A percentile compares a stretch with the other conserved stretches of the same genome.
Conservation (phyloP, 2,329 filamentous ascomycete genomes). For the Zasmidium angulare region DNA sequence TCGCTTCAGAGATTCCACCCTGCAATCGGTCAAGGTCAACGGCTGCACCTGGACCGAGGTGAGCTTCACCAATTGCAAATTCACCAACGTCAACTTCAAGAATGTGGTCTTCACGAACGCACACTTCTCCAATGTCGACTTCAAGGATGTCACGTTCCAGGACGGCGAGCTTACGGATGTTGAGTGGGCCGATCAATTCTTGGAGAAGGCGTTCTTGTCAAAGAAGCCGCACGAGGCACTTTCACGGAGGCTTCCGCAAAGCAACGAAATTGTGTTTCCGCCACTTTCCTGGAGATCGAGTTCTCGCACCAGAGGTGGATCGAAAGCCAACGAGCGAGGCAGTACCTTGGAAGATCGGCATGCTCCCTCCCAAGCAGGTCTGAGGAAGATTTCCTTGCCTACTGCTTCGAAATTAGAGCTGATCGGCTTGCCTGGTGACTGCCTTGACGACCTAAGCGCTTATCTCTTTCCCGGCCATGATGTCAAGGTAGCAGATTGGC, state of each 20-base stretch:
- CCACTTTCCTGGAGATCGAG: neutral
- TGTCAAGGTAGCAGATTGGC: neutral
- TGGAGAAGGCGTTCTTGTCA: neutral
- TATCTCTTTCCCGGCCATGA: neutral
- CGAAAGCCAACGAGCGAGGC: neutral
- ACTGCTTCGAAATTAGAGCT: too few relatives aligned
- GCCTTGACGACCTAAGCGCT: neutral
- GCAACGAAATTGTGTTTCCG: neutral
- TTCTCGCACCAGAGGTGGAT: neutral
- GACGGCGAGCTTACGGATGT: neutral
- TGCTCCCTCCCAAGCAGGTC: neutral
- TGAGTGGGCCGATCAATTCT: neutral
- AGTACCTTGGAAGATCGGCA: neutral
- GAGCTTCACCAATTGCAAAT: conserved; percentile 1
- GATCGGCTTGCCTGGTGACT: neutral
- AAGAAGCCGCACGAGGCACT: too few relatives aligned
- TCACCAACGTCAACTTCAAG: neutral
- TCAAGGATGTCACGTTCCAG: neutral
- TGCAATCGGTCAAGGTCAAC: neutral
- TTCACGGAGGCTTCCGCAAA: too few relatives aligned
- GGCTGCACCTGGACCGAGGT: neutral
- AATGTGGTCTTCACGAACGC: neutral
- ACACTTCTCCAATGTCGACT: neutral
- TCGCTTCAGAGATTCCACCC: neutral
- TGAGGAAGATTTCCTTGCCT: neutral